Percentiles rank a stretch among this genome's conserved stretches.
phyloP scores from a whole-genome alignment of 2,329 filamentous ascomycete genomes.

The Penicillium aurantiogriseum region DNA sequence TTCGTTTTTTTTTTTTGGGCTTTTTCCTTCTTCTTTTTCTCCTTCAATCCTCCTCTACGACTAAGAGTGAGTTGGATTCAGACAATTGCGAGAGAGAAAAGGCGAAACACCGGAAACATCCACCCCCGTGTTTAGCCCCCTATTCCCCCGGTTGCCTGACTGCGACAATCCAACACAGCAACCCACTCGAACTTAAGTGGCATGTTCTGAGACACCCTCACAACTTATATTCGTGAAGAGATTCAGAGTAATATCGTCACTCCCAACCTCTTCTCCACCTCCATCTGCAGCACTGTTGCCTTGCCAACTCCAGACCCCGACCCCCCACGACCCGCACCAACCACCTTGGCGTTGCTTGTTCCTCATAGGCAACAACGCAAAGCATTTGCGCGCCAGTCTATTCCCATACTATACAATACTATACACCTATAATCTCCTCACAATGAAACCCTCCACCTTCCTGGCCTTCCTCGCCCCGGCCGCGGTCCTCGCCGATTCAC shows the following conservation, averaged over 20 bases:
- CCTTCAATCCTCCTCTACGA: slow-evolving; percentile 2
- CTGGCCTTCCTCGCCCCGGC: slow-evolving; percentile 21
- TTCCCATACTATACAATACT: neutral
- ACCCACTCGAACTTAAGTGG: neutral
- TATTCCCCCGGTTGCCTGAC: slow-evolving; percentile 9
- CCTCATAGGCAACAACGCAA: slow-evolving; percentile 8
- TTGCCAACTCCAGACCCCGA: slow-evolving; percentile 21
- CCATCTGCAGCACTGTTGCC: slow-evolving; percentile 19
- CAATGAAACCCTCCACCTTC: slow-evolving; percentile 20
- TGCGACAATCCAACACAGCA: slow-evolving; percentile 1
- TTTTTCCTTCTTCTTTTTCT: neutral
- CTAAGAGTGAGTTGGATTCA: neutral
- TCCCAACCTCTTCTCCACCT: neutral
- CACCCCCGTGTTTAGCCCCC: slow-evolving; percentile 8
- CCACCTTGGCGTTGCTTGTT: slow-evolving; percentile 29
- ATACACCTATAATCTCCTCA: neutral
- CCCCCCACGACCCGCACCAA: slow-evolving; percentile 20
- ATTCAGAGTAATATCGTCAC: neutral
- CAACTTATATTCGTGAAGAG: neutral
- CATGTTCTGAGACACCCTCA: neutral
- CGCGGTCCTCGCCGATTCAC: slow-evolving; percentile 18
- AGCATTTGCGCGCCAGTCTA: slow-evolving; percentile 5
- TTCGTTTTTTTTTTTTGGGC: neutral
- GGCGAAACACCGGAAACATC: neutral
- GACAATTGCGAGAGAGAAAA: neutral